phyloP scores from a whole-genome alignment of 192 early-diverging fungal genomes.

The Chytriomyces sp. region DNA sequence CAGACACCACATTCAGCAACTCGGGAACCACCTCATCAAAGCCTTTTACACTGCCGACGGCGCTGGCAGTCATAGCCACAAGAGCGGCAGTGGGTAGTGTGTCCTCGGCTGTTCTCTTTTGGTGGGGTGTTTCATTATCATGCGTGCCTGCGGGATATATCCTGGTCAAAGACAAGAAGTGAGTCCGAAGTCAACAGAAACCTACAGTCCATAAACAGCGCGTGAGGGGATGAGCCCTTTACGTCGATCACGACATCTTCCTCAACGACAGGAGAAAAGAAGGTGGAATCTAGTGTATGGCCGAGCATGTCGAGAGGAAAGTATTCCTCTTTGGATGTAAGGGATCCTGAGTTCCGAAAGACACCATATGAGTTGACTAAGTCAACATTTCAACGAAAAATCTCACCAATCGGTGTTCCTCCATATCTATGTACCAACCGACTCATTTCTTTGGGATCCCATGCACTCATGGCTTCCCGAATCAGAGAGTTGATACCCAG shows the following conservation, averaged over 20 bases:
- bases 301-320: slow-evolving; percentile 75
- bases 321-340: slow-evolving; percentile 48
- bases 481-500: slow-evolving; percentile 97
- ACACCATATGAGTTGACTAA: neutral
- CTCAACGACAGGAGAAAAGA: slow-evolving; percentile 23
- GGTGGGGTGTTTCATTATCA: slow-evolving; percentile 95
- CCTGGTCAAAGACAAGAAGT: neutral
- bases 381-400: neutral
- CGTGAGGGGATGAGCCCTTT: slow-evolving; percentile 81
- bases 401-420: slow-evolving; percentile 83
- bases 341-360: slow-evolving; percentile 50
- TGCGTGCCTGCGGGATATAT: slow-evolving; percentile 71
- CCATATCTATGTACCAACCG: slow-evolving; percentile 89
- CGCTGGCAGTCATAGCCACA: slow-evolving; percentile 87
- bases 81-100: slow-evolving; percentile 90
- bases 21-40: slow-evolving; percentile 94
- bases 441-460: slow-evolving; percentile 88
- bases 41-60: slow-evolving; percentile 94
- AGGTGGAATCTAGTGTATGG: slow-evolving; percentile 46
- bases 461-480: slow-evolving; percentile 97
- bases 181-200: neutral
- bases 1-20: slow-evolving; percentile 85
- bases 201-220: slow-evolving; percentile 93
- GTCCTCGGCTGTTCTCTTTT: slow-evolving; percentile 88
- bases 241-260: slow-evolving; percentile 69